phyloP scores from a whole-genome alignment of 2,329 filamentous ascomycete genomes.

The Dactylellina cionopaga region DNA sequence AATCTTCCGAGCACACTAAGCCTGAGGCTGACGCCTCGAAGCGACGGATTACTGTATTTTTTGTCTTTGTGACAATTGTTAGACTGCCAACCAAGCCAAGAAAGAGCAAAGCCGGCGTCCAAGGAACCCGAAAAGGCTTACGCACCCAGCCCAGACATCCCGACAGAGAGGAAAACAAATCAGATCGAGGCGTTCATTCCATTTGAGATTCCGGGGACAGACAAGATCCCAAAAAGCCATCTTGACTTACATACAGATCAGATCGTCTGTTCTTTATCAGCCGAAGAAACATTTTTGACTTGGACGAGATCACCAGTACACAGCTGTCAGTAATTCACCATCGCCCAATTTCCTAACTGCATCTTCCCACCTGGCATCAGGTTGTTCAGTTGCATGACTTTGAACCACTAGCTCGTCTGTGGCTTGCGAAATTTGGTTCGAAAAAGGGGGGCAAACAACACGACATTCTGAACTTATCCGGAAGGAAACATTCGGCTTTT shows the following conservation, averaged over 20 bases:
- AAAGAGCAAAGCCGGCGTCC: constrained; percentile 49
- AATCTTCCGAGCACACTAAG: constrained; percentile 25
- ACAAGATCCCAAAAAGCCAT: constrained; percentile 35
- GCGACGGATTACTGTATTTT: constrained; percentile 13
- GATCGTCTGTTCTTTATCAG: constrained; percentile 25
- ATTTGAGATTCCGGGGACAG: constrained; percentile 25
- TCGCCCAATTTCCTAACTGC: background rate
- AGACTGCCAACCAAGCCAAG: constrained; percentile 44
- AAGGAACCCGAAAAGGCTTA: constrained; percentile 53
- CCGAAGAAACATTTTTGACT: constrained; percentile 15
- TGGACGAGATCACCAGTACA: constrained; percentile 21
- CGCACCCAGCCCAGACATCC: constrained; percentile 49
- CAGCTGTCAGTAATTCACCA: constrained; percentile 4
- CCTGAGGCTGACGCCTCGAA: constrained; percentile 32
- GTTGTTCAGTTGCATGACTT: too few relatives aligned
- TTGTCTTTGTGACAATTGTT: constrained; percentile 21
- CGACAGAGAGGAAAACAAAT: constrained; percentile 31
- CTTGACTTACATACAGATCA: constrained; percentile 21
- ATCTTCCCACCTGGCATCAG: too few relatives aligned
- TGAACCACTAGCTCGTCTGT: background rate
- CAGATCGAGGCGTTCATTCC: constrained; percentile 28
- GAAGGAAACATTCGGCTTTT: constrained; percentile 24
- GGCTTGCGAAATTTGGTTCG: background rate
- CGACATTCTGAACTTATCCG: constrained; percentile 44
- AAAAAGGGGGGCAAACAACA: constrained; percentile 43